Base-by-base conservation (phyloP, 208 protist genomes). In the Leishmania tropica region DNA sequence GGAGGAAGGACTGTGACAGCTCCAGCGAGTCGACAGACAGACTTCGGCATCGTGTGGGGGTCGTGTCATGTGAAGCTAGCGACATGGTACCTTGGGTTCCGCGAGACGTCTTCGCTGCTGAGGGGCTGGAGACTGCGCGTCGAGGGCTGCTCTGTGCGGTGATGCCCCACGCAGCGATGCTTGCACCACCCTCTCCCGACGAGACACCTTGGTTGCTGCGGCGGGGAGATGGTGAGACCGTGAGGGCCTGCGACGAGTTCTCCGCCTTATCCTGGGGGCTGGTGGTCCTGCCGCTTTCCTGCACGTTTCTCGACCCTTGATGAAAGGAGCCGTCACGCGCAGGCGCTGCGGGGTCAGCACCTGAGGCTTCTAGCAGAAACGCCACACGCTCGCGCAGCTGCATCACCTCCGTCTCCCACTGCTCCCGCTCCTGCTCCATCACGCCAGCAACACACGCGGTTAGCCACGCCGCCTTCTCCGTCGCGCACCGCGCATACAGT, bases 1-100 rank as follows among this genome's bases (percentile, higher is more conserved):
- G 89, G 7, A 89, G 73, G 68, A 95, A 80, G 10, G 87, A 90
- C 83, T 87, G 83, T 7, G 87, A 87, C 42, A 95, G 71, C 47
- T 92, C 91, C 2, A 90, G 40, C n/a, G 87, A 88, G 42, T 87
- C 84, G 0, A 90, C 1, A 1, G 84, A 87, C 2, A 64, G 68
- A 45, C 83, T 84, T 42, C 80, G 80, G 37, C 65, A 62, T 40
- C 77, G 80, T n/a, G 71, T 80, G 6, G 80, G 79, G 10, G 79
- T 75, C 0, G 60, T 77, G 40, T 62, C 35, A 3, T 51, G 13
- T 28, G 51, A 58, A 56, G 3, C 4, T 21, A n/a, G n/a, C 3
- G 35, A 19, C 2, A 17, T 31, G 2, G 47, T 19, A 13, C 35
- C 10, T 58, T 45, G 47, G 8, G 42, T 35, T 31, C 31, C 51